Percentiles rank a stretch among this genome's conserved stretches.
Evolutionary conservation across 1,284 basidiomycete species (phyloP).

Genomic region (Leucoagaricus sp.): DNA sequence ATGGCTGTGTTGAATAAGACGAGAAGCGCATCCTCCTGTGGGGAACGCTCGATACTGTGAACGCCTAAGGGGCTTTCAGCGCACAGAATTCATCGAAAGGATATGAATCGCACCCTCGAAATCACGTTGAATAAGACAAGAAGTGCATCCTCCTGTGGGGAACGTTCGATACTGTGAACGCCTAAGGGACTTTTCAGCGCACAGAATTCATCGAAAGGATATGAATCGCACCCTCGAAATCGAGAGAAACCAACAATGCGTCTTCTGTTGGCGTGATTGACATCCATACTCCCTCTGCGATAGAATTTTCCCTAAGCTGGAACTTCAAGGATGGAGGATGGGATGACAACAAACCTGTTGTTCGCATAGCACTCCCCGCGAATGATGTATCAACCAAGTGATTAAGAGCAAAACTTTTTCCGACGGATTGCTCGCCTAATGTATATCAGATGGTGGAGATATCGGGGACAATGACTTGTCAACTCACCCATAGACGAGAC

Average conservation of each 20-base stretch:
- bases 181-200: too few relatives aligned
- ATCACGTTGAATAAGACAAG: constrained; percentile 45
- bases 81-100: too few relatives aligned
- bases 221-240: constrained; percentile 63
- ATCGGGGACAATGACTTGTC: background rate
- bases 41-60: constrained; percentile 62
- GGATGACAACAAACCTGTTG: constrained; percentile 37
- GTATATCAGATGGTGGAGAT: background rate
- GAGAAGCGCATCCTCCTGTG: constrained; percentile 63
- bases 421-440: constrained; percentile 59
- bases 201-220: too few relatives aligned
- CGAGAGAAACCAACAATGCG: constrained; percentile 55
- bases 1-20: constrained; percentile 67
- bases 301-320: background rate
- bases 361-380: constrained; percentile 67
- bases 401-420: constrained; percentile 62
- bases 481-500: constrained; percentile 58
- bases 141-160: constrained; percentile 62
- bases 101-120: constrained; percentile 63
- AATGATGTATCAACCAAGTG: constrained; percentile 67
- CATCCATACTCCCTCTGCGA: constrained; percentile 70
- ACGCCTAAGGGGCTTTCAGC: constrained; percentile 57
- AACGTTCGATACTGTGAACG: constrained; percentile 64
- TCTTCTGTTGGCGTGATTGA: constrained; percentile 63
- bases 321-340: background rate